Conservation (phyloP, 108 stramenopile species). For the Fistulifera solaris region DNA sequence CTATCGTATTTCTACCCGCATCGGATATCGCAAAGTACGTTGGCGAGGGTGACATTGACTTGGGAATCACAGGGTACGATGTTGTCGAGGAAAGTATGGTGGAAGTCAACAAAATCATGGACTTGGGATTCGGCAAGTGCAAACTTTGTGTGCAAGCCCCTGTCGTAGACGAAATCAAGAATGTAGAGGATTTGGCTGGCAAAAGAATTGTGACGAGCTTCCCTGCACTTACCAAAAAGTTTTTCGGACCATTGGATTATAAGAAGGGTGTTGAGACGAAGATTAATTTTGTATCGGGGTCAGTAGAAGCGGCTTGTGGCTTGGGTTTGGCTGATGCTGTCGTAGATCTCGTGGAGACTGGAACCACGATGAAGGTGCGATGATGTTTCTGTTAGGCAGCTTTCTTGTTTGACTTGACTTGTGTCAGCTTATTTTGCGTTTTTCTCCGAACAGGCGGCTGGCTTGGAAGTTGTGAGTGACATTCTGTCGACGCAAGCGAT, state of each 20-base stretch:
- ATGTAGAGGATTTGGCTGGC: slow-evolving; percentile 72
- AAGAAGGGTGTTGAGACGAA: slow-evolving; percentile 68
- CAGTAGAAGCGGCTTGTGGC: slow-evolving; percentile 94
- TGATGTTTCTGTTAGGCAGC: background rate
- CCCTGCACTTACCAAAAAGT: slow-evolving; percentile 74
- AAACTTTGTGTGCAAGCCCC: slow-evolving; percentile 90
- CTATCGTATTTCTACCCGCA: slow-evolving; percentile 92
- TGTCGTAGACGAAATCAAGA: slow-evolving; percentile 56
- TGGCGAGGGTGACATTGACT: slow-evolving; percentile 92
- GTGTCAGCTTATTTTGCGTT: background rate
- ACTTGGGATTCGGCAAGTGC: slow-evolving; percentile 93
- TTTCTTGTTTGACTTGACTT: background rate
- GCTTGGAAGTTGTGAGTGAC: slow-evolving; percentile 86
- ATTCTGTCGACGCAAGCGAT: slow-evolving; percentile 70
- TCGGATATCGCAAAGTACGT: slow-evolving; percentile 94
- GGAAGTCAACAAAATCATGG: slow-evolving; percentile 78
- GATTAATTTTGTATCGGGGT: slow-evolving; percentile 87
- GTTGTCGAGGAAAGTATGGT: slow-evolving; percentile 72
- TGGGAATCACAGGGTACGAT: slow-evolving; percentile 92
- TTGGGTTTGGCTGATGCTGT: slow-evolving; percentile 96
- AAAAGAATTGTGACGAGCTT: slow-evolving; percentile 94
- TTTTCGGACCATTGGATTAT: slow-evolving; percentile 71
- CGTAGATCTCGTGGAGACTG: slow-evolving; percentile 96
- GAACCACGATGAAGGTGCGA: slow-evolving; percentile 92
- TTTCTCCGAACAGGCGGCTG: slow-evolving; percentile 70